Evolutionary conservation across 2,329 filamentous ascomycete species (phyloP).

Genomic region (Epicoccum nigrum): DNA sequence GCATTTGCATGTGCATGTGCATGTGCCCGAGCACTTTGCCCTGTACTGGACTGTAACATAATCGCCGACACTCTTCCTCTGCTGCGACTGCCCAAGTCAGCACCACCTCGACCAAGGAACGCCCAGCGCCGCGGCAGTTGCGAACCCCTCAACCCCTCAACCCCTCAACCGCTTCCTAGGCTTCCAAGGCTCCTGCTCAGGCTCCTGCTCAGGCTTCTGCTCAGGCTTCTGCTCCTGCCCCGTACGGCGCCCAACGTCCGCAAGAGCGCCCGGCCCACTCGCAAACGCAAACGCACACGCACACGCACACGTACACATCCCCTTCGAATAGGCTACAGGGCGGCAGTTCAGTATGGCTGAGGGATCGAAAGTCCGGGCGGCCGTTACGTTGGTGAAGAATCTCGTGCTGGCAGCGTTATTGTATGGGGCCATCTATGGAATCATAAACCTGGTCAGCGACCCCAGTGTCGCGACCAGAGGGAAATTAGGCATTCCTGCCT

Average conservation of each 20-base stretch:
- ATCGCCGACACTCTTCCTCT: background rate
- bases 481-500: constrained; percentile 51
- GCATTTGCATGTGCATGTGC: too few relatives aligned
- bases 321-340: constrained; percentile 14
- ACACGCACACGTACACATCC: background rate
- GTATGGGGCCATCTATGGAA: constrained; percentile 51
- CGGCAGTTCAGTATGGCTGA: constrained; percentile 43
- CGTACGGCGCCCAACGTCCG: constrained; percentile 1
- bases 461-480: constrained; percentile 48
- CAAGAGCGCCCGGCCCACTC: constrained; percentile 1
- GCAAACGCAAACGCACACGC: background rate
- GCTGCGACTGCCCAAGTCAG: background rate
- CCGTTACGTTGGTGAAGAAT: constrained; percentile 51
- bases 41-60: background rate
- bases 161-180: background rate
- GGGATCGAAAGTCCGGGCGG: constrained; percentile 36
- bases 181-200: background rate
- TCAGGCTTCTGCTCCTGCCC: too few relatives aligned
- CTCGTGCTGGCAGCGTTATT: constrained; percentile 50
- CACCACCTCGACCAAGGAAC: too few relatives aligned
- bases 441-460: constrained; percentile 51
- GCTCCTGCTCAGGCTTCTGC: too few relatives aligned
- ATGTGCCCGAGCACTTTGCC: constrained; percentile 1
- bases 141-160: constrained; percentile 6
- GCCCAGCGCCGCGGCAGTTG: background rate